A percentile compares a stretch with the other conserved stretches of the same genome.
These are phyloP conservation scores for Globisporangium cederbergense DNA, from an alignment of 352 stramenopile species.

Conservation along the genomic window DNA sequence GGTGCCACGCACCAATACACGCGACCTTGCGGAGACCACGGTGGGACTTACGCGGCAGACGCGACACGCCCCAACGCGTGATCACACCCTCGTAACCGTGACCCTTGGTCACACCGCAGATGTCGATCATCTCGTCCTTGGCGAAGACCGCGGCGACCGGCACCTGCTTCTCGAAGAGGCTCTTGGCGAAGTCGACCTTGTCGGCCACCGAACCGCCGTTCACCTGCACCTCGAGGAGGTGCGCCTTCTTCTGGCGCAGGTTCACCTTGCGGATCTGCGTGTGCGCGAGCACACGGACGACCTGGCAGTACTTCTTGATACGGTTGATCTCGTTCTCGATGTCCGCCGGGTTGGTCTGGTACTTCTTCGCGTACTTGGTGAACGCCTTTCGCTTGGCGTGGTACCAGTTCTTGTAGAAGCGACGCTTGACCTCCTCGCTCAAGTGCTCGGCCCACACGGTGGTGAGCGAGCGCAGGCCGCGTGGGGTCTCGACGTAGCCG, in stretches of 20 bases:
- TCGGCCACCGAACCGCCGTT: constrained; percentile 96
- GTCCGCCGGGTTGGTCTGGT: constrained; percentile 89
- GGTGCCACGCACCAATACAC: constrained; percentile 99
- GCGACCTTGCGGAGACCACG: constrained; percentile 99
- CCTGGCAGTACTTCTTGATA: constrained; percentile 99
- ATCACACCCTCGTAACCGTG: constrained; percentile 99
- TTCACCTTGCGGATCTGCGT: constrained; percentile 99
- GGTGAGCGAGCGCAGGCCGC: constrained; percentile 97
- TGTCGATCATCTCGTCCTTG: constrained; percentile 99
- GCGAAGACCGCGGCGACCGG: constrained; percentile 93
- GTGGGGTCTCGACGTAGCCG: constrained; percentile 99
- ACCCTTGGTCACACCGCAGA: constrained; percentile 99
- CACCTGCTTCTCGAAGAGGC: constrained; percentile 99
- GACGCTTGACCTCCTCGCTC: constrained; percentile 98
- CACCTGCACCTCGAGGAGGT: constrained; percentile 99
- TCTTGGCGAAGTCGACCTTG: constrained; percentile 99
- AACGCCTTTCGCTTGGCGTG: constrained; percentile 99
- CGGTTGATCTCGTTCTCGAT: constrained; percentile 98
- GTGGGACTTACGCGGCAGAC: constrained; percentile 99
- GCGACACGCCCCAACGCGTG: constrained; percentile 99
- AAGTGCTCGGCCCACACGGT: constrained; percentile 99
- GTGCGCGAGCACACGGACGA: constrained; percentile 99
- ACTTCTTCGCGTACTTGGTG: constrained; percentile 99
- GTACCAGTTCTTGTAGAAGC: constrained; percentile 99
- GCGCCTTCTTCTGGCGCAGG: constrained; percentile 99